phyloP scores from a whole-genome alignment of 1,284 basidiomycete species.

The Ustilago shanxiensis region DNA sequence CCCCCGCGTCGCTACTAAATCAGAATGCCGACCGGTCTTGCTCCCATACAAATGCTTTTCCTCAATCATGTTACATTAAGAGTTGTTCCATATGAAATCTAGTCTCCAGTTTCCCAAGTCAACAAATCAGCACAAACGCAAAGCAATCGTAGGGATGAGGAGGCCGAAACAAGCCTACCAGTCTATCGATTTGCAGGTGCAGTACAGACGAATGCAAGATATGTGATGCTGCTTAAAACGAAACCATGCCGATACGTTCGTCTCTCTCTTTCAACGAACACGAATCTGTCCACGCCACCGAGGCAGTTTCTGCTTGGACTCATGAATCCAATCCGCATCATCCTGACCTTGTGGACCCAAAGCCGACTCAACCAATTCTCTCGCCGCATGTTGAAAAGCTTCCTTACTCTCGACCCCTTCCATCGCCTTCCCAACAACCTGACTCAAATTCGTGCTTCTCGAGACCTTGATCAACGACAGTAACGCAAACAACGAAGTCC shows the following conservation, averaged over 20 bases:
- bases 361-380: slow-evolving; percentile 30
- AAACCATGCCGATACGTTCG: too few species aligned
- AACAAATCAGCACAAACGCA: background rate
- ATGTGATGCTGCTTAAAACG: background rate
- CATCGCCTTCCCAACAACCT: slow-evolving; percentile 10
- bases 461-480: slow-evolving; percentile 34
- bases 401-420: slow-evolving; percentile 18
- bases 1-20: slow-evolving; percentile 43
- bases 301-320: slow-evolving; percentile 28
- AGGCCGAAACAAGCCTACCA: background rate
- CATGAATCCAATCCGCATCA: slow-evolving; percentile 47
- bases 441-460: slow-evolving; percentile 20
- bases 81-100: background rate
- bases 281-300: slow-evolving; percentile 39
- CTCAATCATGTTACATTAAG: slow-evolving; percentile 19
- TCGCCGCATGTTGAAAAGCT: slow-evolving; percentile 23
- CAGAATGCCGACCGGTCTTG: background rate
- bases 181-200: slow-evolving; percentile 19
- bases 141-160: background rate
- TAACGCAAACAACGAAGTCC: slow-evolving; percentile 32
- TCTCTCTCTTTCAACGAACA: slow-evolving; percentile 14
- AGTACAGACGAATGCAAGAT: background rate
- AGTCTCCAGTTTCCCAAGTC: background rate
- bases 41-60: background rate
- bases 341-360: slow-evolving; percentile 18